Conservation (phyloP, 768 basidiomycete genomes). For the Leccinum barrowsii region DNA sequence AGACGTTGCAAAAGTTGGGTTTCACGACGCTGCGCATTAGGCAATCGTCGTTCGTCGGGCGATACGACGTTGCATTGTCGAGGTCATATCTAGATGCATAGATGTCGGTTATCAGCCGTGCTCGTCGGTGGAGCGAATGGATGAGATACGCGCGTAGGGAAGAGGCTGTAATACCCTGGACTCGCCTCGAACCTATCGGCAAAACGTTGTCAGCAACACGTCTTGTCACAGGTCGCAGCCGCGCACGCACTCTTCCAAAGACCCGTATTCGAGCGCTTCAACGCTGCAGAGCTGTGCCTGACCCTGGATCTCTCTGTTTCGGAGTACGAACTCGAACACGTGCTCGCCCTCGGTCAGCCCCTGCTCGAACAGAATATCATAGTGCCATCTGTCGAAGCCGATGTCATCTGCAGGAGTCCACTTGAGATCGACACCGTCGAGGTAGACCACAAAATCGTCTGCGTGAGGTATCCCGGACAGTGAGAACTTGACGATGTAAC, state of each 20-base stretch:
- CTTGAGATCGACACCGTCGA: slow-evolving; percentile 57
- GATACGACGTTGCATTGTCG: slow-evolving; percentile 60
- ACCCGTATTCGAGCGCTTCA: slow-evolving; percentile 71
- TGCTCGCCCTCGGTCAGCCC: slow-evolving; percentile 51
- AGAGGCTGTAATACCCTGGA: slow-evolving; percentile 60
- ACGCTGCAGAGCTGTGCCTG: slow-evolving; percentile 72
- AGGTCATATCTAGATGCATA: slow-evolving; percentile 47
- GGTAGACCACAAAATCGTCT: slow-evolving; percentile 50
- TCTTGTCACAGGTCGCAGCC: neutral
- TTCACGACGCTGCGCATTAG: slow-evolving; percentile 73
- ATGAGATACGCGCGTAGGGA: slow-evolving; percentile 54
- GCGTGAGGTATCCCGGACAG: slow-evolving; percentile 62
- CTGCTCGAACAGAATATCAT: slow-evolving; percentile 48
- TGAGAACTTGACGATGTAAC: slow-evolving; percentile 66
- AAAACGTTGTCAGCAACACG: neutral
- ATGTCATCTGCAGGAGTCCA: slow-evolving; percentile 53
- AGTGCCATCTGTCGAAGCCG: slow-evolving; percentile 74
- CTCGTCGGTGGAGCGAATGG: neutral
- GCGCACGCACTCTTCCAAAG: slow-evolving; percentile 51
- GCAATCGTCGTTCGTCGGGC: slow-evolving; percentile 82
- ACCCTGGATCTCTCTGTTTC: slow-evolving; percentile 45
- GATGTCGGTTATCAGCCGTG: neutral
- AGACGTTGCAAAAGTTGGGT: slow-evolving; percentile 73
- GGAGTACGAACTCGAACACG: slow-evolving; percentile 54
- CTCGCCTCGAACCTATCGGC: slow-evolving; percentile 48